Conservation (phyloP, 176 grass and related monocot genomes). For the Musa schizocarpa region DNA sequence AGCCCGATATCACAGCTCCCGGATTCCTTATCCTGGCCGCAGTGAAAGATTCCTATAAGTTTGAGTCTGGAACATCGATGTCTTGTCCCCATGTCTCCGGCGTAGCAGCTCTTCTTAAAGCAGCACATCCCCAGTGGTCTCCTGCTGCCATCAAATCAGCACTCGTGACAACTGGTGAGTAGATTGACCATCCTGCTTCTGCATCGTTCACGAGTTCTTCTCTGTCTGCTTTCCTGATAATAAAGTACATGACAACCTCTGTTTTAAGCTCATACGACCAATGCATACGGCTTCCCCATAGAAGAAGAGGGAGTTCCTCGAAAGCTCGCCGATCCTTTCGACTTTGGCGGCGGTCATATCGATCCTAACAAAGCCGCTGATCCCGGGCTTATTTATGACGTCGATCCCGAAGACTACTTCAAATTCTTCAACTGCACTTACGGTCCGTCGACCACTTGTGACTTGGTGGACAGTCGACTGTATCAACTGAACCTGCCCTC, state of each 20-base stretch:
- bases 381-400: constrained; percentile 56
- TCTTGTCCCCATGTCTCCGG: background rate
- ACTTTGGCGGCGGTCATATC: constrained; percentile 44
- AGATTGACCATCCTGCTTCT: too few species aligned
- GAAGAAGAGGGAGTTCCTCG: background rate
- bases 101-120: constrained; percentile 55
- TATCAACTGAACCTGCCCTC: constrained; percentile 26
- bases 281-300: too few species aligned
- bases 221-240: too few species aligned
- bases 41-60: too few species aligned
- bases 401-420: constrained; percentile 41
- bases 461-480: background rate
- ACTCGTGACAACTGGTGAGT: constrained; percentile 52
- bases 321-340: constrained; percentile 43
- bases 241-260: too few species aligned
- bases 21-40: constrained; percentile 21
- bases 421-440: constrained; percentile 40
- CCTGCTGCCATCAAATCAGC: constrained; percentile 74
- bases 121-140: constrained; percentile 57
- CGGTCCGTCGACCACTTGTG: background rate
- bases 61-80: too few species aligned
- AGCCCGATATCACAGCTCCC: constrained; percentile 65
- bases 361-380: constrained; percentile 36
- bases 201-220: too few species aligned
- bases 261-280: too few species aligned